Evolutionary conservation across 257 asterid genomes (phyloP), one percentile per base, ranked within the genome.

Genomic region (Solanum tacnaense): DNA sequence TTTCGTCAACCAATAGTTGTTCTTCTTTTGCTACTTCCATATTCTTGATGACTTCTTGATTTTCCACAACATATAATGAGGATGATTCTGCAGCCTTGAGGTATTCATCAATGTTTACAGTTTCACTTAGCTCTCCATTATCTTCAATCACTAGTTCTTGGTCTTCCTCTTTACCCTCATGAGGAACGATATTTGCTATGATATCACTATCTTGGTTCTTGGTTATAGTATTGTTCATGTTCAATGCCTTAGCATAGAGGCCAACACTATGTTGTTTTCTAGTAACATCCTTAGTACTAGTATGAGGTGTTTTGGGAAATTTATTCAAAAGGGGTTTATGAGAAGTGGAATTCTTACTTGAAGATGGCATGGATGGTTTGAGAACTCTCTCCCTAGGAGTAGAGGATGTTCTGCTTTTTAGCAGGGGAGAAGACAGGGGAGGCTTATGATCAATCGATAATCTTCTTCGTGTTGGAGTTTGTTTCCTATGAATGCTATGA

Each of bases 401-500:
- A 7, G 94, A 91, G 1, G 96, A 93, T 82, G 86, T 62, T 31
- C 88, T 90, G 21, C 94, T 18, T 72, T 82, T 93, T 11, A 84
- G 90, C 2, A 85, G 12, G 12, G 75, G 89, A 29, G 93, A 90
- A 71, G 93, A 88, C 27, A 95, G 79, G 4, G 93, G 90, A 27
- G 95, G 95, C 89, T 82, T 82, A 82, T 90, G 92, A 89, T 93
- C 97, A 23, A 94, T 88, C 15, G 98, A 93, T 74, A 74, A 35
- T 84, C 93, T 92, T 68, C 97, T 86, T 88, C 93, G 82, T 9
- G 91, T 56, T 3, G 90, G 78, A 85, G 70, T 49, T 82, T 82
- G 31, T 49, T 49, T 82, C 35, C 36, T 82, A 10, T 81, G 85
- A 81, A 46, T 81, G 41, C 74, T 93, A 36, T 27, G 58, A 32